Percentiles rank a stretch among this genome's conserved stretches.
Conservation (phyloP, 768 basidiomycete species). For the Suillus discolor region DNA sequence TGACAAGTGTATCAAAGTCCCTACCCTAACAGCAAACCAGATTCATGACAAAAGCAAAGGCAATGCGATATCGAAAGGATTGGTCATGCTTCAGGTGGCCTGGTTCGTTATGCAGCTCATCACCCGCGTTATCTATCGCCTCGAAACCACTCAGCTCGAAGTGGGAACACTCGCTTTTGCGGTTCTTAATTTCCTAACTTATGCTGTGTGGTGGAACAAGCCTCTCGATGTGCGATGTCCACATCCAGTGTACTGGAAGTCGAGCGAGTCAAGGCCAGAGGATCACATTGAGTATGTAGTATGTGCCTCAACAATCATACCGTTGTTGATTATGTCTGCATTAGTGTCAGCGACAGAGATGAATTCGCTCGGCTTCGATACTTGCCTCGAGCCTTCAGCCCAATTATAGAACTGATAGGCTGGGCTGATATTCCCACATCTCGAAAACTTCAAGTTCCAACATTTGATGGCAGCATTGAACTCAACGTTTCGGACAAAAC, state of each 20-base stretch:
- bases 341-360: background rate
- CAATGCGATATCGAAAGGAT: background rate
- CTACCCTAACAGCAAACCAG: background rate
- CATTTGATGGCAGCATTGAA: background rate
- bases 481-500: fast-evolving
- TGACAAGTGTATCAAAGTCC: background rate
- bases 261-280: background rate
- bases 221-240: background rate
- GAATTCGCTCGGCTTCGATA: background rate
- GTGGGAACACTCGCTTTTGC: background rate
- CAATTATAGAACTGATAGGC: background rate
- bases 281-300: background rate
- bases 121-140: background rate
- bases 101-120: background rate
- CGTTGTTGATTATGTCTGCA: background rate
- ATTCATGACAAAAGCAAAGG: background rate
- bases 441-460: background rate
- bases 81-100: background rate
- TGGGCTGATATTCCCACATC: background rate
- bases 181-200: background rate
- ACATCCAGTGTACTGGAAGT: background rate
- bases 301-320: background rate
- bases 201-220: background rate
- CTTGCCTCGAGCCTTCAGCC: too few relatives aligned
- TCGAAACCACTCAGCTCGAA: background rate